Evolutionary conservation across 176 grass and related monocot genomes (phyloP), one percentile per base, ranked within the genome.

Genomic region (Triticum aestivum): DNA sequence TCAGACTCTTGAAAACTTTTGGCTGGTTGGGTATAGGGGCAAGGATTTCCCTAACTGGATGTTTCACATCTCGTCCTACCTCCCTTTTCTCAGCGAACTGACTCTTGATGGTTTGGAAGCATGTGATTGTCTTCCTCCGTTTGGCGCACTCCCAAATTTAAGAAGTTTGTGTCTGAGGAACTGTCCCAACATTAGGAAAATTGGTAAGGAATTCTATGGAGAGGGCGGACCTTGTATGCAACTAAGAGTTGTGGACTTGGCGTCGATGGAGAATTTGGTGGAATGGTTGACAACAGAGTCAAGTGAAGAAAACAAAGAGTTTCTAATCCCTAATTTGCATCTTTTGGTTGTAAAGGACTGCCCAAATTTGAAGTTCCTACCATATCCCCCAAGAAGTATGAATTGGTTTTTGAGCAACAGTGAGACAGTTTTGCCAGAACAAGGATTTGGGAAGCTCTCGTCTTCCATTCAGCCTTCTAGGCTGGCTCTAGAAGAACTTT

Each of bases 331-430:
- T 41, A 69, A 69, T 78, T 41, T 86, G 44, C 84, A 79, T 12
- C 0, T 0, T 7, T 20, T 68, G 29, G 0, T 0, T 0, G n/a
- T 13, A 11, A 0, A 0, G 0, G 0, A 30, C 5, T 85, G 83
- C 14, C 83, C 74, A 85, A 85, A 69, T 63, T 27, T 85, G 62
- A 69, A 68, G n/a, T 85, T 85, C 63, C 30, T 39, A 3, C 83
- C 44, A 45, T 45, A 45, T 45, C 44, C 44, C 44, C 44, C 44
- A 45, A 45, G 44, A 45, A 45, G 44, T 45, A 45, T 45, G 44
- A 10, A 11, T 45, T 45, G 44, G 44, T 10, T 11, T 45, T 45
- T 45, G 44, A 11, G 9, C 8, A 45, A 45, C 44, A 45, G 44
- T 11, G 44, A 45, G 2, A 45, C 44, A 45, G 44, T 45, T 45